Conservation (phyloP, 352 stramenopile genomes). For the Phytopythium helicoides region DNA sequence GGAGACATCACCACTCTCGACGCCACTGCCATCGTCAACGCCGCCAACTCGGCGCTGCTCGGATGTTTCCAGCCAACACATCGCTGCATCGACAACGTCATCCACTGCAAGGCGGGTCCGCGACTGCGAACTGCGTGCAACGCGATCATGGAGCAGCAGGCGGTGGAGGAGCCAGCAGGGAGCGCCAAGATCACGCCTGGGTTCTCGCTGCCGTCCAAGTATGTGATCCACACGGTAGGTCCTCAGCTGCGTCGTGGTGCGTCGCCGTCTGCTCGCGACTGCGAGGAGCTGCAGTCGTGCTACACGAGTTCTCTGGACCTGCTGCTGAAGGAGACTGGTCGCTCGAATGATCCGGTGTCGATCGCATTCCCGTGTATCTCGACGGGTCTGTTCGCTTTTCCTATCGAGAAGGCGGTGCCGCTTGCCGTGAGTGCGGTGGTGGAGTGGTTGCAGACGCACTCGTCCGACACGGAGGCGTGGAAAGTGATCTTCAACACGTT, state of each 20-base stretch:
- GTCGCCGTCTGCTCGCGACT: constrained; percentile 17
- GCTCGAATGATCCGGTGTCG: constrained; percentile 13
- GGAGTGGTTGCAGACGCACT: constrained; percentile 43
- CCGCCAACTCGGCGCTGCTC: no score
- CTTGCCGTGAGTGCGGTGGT: constrained; percentile 46
- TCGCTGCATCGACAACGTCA: constrained; percentile 76
- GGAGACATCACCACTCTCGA: constrained; percentile 65
- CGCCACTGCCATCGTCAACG: constrained; percentile 70
- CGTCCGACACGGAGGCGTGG: constrained; percentile 27
- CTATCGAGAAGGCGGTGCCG: constrained; percentile 42
- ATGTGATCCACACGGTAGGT: no score
- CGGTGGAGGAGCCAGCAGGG: constrained; percentile 35
- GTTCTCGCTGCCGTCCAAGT: constrained; percentile 49
- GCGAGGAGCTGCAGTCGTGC: constrained; percentile 33
- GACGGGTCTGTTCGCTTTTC: constrained; percentile 67
- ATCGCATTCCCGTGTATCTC: constrained; percentile 71
- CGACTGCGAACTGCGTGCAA: constrained; percentile 52
- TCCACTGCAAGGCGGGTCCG: constrained; percentile 57
- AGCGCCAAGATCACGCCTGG: constrained; percentile 55
- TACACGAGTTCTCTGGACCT: constrained; percentile 61
- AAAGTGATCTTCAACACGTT: constrained; percentile 79
- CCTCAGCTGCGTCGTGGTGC: constrained; percentile 34
- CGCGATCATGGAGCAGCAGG: constrained; percentile 39
- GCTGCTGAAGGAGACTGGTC: constrained; percentile 10
- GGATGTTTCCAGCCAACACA: constrained; percentile 70